Evolutionary conservation across 768 basidiomycete species (phyloP).

Genomic region (Dioszegia crocea): DNA sequence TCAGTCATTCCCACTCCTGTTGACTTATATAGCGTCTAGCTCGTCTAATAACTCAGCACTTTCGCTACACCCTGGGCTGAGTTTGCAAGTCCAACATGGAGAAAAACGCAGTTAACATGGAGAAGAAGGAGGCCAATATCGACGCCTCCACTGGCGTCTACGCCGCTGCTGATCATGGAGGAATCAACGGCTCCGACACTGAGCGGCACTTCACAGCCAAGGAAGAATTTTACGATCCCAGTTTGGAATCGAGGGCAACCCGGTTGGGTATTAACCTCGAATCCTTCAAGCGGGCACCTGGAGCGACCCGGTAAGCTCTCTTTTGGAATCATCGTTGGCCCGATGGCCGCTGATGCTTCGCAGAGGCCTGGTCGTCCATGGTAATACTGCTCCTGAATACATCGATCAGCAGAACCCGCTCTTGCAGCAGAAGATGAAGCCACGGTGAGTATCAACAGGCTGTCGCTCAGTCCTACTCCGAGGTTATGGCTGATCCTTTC

Average conservation of each 20-base stretch:
- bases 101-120: too few species aligned
- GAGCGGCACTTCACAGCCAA: slow-evolving; percentile 5
- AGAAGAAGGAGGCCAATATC: slow-evolving; percentile 2
- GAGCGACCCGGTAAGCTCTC: slow-evolving; percentile 32
- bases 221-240: slow-evolving; percentile 44
- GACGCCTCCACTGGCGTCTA: slow-evolving; percentile 1
- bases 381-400: slow-evolving; percentile 25
- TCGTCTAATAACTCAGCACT: too few species aligned
- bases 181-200: neutral
- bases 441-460: slow-evolving; percentile 33
- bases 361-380: slow-evolving; percentile 25
- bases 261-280: slow-evolving; percentile 48
- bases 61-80: too few species aligned
- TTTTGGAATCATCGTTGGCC: too few species aligned
- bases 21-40: too few species aligned
- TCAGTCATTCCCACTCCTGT: too few species aligned
- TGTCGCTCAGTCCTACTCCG: too few species aligned
- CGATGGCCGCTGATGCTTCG: neutral
- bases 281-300: slow-evolving; percentile 51
- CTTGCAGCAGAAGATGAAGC: slow-evolving; percentile 50
- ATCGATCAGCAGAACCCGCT: slow-evolving; percentile 34
- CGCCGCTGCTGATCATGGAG: neutral
- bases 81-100: too few species aligned
- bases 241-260: slow-evolving; percentile 42
- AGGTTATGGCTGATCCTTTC: neutral